Conservation (phyloP, 805 yeast genomes). For the Starmerella apis region DNA sequence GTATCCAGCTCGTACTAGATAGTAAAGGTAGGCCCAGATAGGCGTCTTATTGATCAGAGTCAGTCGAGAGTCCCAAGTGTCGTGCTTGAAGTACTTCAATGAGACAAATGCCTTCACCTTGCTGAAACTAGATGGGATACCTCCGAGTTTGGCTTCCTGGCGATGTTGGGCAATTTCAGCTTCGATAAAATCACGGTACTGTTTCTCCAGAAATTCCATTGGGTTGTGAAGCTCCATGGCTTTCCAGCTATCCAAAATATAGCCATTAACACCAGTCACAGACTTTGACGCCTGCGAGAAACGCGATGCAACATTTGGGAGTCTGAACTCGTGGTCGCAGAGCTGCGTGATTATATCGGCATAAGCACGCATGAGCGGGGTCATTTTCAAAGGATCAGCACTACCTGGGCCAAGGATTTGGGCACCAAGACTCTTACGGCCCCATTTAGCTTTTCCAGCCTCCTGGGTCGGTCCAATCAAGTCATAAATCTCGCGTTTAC, state of each 20-base stretch:
- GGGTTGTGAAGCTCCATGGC: constrained; percentile 18
- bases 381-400: constrained; percentile 9
- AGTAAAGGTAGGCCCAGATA: constrained; percentile 88
- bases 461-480: constrained; percentile 42
- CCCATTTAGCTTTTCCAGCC: background rate
- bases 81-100: constrained; percentile 35
- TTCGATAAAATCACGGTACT: constrained; percentile 67
- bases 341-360: constrained; percentile 15
- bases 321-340: constrained; percentile 13
- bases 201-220: constrained; percentile 51
- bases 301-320: constrained; percentile 15
- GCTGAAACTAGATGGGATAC: constrained; percentile 59
- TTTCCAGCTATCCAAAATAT: constrained; percentile 20
- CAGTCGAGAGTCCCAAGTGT: constrained; percentile 44
- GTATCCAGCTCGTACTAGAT: constrained; percentile 75
- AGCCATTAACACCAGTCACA: background rate
- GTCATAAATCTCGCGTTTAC: constrained; percentile 62
- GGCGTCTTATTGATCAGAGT: constrained; percentile 73
- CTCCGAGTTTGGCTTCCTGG: constrained; percentile 44
- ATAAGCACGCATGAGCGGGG: constrained; percentile 18
- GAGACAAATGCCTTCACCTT: constrained; percentile 58
- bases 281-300: constrained; percentile 9
- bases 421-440: constrained; percentile 1
- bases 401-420: constrained; percentile 14
- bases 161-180: constrained; percentile 46